Evolutionary conservation across 352 stramenopile species (phyloP), one percentile per base, ranked within the genome.

Genomic region (Phytophthora sp.): DNA sequence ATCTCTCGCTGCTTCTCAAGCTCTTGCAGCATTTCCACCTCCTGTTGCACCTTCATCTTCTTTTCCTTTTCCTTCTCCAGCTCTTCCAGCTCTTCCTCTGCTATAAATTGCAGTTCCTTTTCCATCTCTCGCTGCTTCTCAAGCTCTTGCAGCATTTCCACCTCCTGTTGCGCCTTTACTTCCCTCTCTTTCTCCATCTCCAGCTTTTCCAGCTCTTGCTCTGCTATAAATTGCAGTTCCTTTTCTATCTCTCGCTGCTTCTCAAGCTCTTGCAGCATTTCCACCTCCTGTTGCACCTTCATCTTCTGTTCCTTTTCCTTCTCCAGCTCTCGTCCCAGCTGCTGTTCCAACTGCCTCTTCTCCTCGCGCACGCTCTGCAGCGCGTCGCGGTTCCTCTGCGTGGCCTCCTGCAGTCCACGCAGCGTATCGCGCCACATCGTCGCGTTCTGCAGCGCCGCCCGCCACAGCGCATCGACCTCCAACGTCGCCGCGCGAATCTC

Each of bases 371-470:
- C 48, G 18, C 17, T 48, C 18, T 62, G 26, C 15, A 66, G 31
- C 11, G 26, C 41, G 30, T 65, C 21, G n/a, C 43, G 20, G 24
- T 71, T 77, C 38, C 13, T 65, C 30, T 64, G 24, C 11, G 60
- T 77, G 15, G 43, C 58, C 13, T 54, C 50, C 39, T 41, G 30
- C 1, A 77, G 28, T 13, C 38, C 32, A n/a, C 61, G 35, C n/a
- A 63, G 42, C 37, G 32, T 72, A 45, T 74, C 30, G 23, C 28
- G 45, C 67, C 57, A 72, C 38, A 24, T 46, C 32, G 54, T 64
- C 26, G 38, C 46, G 23, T 69, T 72, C 23, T 44, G 38, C 46
- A 61, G 9, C n/a, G 59, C 55, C 30, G 11, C 10, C 42, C 44
- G 24, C 0, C 48, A 44, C 32, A 55, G 10, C 17, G 7, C 8